A percentile compares a stretch with the other conserved stretches of the same genome.
Evolutionary conservation across 805 yeast genomes (phyloP).

Genomic region (Scheffersomyces coipomensis): DNA sequence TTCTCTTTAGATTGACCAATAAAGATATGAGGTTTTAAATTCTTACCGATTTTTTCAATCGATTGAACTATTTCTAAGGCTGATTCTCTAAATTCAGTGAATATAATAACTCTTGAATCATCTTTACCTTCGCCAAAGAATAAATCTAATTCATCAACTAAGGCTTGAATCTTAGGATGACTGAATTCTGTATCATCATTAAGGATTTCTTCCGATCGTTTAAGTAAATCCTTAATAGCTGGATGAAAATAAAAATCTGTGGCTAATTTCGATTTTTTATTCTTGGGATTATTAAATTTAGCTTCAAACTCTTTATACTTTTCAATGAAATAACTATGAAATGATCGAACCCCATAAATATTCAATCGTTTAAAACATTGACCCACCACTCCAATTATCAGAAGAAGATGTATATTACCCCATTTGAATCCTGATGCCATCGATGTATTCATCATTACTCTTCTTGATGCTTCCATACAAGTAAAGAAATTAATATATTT

Average conservation of each 20-base stretch:
- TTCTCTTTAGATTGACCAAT: slow-evolving; percentile 87
- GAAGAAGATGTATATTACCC: slow-evolving; percentile 63
- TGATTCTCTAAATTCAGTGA: slow-evolving; percentile 85
- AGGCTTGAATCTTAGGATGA: slow-evolving; percentile 70
- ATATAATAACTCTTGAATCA: slow-evolving; percentile 77
- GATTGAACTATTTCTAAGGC: slow-evolving; percentile 82
- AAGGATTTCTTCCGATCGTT: slow-evolving; percentile 2
- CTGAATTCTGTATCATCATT: slow-evolving; percentile 1
- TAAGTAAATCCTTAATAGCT: slow-evolving; percentile 43
- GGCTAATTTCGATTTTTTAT: slow-evolving; percentile 51
- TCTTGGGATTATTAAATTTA: slow-evolving; percentile 52
- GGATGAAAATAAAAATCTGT: slow-evolving; percentile 60
- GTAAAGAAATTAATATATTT: slow-evolving; percentile 64
- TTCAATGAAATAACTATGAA: slow-evolving; percentile 63
- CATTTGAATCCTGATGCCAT: slow-evolving; percentile 72
- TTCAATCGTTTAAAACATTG: slow-evolving; percentile 66
- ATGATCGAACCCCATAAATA: slow-evolving; percentile 80
- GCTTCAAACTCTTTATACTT: slow-evolving; percentile 58
- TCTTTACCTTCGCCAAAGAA: slow-evolving; percentile 44
- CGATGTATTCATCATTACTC: slow-evolving; percentile 49
- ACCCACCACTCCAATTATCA: slow-evolving; percentile 67
- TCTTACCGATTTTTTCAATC: slow-evolving; percentile 38
- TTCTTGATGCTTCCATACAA: slow-evolving; percentile 67
- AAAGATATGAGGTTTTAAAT: slow-evolving; percentile 73
- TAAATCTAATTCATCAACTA: slow-evolving; percentile 53